phyloP scores from a whole-genome alignment of 768 basidiomycete species.

The Pholiota conissans region DNA sequence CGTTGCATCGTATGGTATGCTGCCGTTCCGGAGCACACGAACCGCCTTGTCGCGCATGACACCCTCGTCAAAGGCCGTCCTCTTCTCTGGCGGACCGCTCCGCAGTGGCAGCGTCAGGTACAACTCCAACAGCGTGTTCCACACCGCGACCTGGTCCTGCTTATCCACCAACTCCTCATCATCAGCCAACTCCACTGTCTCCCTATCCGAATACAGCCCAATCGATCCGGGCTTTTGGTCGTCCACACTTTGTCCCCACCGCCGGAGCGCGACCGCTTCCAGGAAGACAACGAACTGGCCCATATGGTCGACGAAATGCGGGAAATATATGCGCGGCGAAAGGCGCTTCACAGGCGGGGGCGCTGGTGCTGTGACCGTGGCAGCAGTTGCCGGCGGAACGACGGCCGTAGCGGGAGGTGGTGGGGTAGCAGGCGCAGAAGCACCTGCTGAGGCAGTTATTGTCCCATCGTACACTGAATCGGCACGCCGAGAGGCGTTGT shows the following conservation, averaged over 20 bases:
- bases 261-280: slow-evolving; percentile 75
- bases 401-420: slow-evolving; percentile 1
- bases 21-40: slow-evolving; percentile 59
- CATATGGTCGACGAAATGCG: slow-evolving; percentile 91
- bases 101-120: slow-evolving; percentile 67
- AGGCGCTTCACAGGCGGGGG: slow-evolving; percentile 51
- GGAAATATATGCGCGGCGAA: slow-evolving; percentile 86
- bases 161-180: slow-evolving; percentile 52
- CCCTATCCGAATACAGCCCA: slow-evolving; percentile 17
- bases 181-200: slow-evolving; percentile 8
- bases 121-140: slow-evolving; percentile 95
- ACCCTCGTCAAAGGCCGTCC: slow-evolving; percentile 30
- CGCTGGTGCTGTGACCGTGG: slow-evolving; percentile 18
- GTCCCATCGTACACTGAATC: slow-evolving; percentile 35
- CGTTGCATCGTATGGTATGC: slow-evolving; percentile 79
- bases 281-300: slow-evolving; percentile 83
- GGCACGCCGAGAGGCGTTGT: slow-evolving; percentile 32
- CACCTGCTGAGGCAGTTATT: slow-evolving; percentile 30
- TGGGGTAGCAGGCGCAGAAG: slow-evolving; percentile 26
- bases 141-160: slow-evolving; percentile 79
- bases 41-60: slow-evolving; percentile 66
- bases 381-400: slow-evolving; percentile 4
- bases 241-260: slow-evolving; percentile 79
- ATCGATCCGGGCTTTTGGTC: slow-evolving; percentile 26
- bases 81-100: slow-evolving; percentile 4